phyloP scores from a whole-genome alignment of 169 alveolate genomes.

The Plasmodium yoelii region DNA sequence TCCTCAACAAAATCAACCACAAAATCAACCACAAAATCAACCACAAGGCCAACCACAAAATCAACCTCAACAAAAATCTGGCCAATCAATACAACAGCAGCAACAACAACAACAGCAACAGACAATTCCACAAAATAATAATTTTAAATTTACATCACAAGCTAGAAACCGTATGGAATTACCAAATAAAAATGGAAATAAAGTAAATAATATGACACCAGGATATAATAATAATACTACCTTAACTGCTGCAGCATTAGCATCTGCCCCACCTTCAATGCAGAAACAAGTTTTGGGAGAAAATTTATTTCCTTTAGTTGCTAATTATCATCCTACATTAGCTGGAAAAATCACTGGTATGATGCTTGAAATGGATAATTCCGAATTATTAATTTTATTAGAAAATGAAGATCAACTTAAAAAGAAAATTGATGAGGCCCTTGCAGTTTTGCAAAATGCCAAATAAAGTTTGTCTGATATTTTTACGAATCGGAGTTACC shows the following conservation, averaged over 20 bases:
- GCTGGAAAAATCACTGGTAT: slow-evolving; percentile 96
- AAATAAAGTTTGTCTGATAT: background rate
- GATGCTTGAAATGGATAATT: slow-evolving; percentile 97
- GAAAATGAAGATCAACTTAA: slow-evolving; percentile 92
- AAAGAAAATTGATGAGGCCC: slow-evolving; percentile 94
- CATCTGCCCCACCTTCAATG: slow-evolving; percentile 90
- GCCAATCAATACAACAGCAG: slow-evolving; percentile 32
- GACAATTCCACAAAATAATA: slow-evolving; percentile 28
- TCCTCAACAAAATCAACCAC: slow-evolving; percentile 8
- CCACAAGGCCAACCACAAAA: slow-evolving; percentile 30
- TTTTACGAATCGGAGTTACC: too few relatives aligned
- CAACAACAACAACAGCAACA: slow-evolving; percentile 67
- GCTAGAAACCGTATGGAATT: slow-evolving; percentile 86
- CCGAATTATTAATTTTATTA: slow-evolving; percentile 92
- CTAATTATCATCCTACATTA: slow-evolving; percentile 93
- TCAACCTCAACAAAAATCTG: slow-evolving; percentile 14
- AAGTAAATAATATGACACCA: slow-evolving; percentile 48
- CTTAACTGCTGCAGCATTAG: slow-evolving; percentile 87
- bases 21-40: slow-evolving; percentile 20
- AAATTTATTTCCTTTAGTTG: slow-evolving; percentile 92
- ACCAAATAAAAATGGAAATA: slow-evolving; percentile 64
- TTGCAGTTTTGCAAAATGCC: slow-evolving; percentile 91
- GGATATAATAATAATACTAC: slow-evolving; percentile 78
- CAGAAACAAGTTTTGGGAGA: slow-evolving; percentile 97
- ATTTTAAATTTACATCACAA: slow-evolving; percentile 87